Evolutionary conservation across 1,284 basidiomycete species (phyloP).

Genomic region (Microbotryomycetes sp.): DNA sequence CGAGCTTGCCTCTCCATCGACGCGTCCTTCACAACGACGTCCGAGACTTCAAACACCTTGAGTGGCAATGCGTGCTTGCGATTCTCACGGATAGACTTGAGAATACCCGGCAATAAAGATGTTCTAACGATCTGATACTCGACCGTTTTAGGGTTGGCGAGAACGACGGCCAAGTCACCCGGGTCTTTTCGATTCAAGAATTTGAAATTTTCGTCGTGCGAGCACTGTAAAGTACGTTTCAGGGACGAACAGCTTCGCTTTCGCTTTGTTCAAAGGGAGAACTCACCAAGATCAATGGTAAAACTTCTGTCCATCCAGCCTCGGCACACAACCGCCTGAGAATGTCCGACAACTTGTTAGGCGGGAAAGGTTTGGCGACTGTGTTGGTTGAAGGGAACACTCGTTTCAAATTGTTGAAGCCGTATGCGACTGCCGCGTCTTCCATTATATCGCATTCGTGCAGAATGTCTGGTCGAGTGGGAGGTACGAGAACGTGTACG

Average conservation of each 20-base stretch:
- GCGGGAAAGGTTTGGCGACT: constrained; percentile 81
- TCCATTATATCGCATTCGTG: constrained; percentile 99
- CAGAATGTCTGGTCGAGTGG: constrained; percentile 90
- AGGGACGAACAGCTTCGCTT: background rate
- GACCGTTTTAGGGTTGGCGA: constrained; percentile 93
- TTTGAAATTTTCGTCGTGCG: constrained; percentile 95
- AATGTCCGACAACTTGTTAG: constrained; percentile 86
- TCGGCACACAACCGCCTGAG: constrained; percentile 85
- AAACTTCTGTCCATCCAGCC: constrained; percentile 90
- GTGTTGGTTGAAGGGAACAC: constrained; percentile 92
- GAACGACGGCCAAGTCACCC: constrained; percentile 71
- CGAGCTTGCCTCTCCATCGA: constrained; percentile 71
- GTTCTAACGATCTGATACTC: constrained; percentile 98
- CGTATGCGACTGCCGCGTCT: constrained; percentile 94
- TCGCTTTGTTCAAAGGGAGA: no score
- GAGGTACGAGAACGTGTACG: constrained; percentile 66
- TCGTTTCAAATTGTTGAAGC: constrained; percentile 91
- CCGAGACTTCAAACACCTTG: constrained; percentile 87
- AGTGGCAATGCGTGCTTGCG: constrained; percentile 86
- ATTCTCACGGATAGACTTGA: constrained; percentile 97
- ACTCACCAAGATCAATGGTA: constrained; percentile 83
- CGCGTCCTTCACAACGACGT: constrained; percentile 83
- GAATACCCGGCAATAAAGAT: constrained; percentile 84
- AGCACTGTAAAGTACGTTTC: constrained; percentile 57
- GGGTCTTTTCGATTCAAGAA: constrained; percentile 83